Conservation (phyloP, 208 protist genomes). For the Naegleria gruberi region DNA sequence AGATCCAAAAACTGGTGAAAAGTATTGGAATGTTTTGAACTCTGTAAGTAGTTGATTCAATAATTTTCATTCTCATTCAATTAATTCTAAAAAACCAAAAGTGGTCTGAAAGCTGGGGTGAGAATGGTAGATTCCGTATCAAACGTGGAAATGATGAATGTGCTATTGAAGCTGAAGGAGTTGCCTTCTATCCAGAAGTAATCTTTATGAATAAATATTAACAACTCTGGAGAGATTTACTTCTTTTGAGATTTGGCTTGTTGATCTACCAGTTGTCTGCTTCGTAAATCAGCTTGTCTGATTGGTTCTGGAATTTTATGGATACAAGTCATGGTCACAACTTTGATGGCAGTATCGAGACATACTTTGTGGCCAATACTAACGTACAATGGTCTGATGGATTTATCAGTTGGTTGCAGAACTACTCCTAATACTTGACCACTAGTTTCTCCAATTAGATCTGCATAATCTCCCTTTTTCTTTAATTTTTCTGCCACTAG, state of each 20-base stretch:
- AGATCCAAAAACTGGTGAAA: constrained; percentile 35
- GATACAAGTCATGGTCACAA: not conserved
- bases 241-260: too few relatives aligned
- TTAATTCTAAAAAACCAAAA: too few relatives aligned
- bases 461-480: not conserved
- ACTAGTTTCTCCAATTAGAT: not conserved
- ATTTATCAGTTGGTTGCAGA: not conserved
- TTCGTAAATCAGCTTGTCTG: constrained; percentile 6
- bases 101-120: constrained; percentile 62
- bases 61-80: too few relatives aligned
- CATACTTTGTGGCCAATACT: constrained; percentile 8
- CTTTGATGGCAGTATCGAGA: not conserved
- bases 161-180: not conserved
- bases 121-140: constrained; percentile 46
- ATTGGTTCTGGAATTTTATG: constrained; percentile 14
- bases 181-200: not conserved
- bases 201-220: not conserved
- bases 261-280: not conserved
- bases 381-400: not conserved
- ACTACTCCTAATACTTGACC: not conserved
- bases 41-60: too few relatives aligned
- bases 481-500: not conserved
- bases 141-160: not conserved
- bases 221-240: too few relatives aligned
- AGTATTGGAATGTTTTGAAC: constrained; percentile 80